Evolutionary conservation across 169 alveolate species (phyloP).

Genomic region (Eimeria necatrix): DNA sequence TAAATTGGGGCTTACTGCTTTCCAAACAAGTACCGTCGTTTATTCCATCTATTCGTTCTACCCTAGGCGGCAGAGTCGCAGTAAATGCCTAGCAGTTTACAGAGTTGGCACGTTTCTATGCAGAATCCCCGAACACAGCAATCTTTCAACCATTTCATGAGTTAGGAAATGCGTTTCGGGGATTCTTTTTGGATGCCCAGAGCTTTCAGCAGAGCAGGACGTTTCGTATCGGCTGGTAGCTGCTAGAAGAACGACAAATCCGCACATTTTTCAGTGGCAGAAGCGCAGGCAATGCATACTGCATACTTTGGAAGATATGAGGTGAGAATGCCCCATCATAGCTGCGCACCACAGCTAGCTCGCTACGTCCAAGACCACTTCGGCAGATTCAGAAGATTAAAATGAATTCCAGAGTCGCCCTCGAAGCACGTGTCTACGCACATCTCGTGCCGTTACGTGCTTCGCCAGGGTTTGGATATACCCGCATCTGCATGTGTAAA

Average conservation of each 20-base stretch:
- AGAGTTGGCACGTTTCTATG: slow-evolving; percentile 67
- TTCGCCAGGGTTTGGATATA: slow-evolving; percentile 36
- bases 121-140: slow-evolving; percentile 63
- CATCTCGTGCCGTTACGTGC: slow-evolving; percentile 55
- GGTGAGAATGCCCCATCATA: no score
- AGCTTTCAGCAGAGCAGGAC: slow-evolving; percentile 32
- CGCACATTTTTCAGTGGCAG: no score
- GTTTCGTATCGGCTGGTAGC: neutral
- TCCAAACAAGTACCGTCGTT: neutral
- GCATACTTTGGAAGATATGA: no score
- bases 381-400: neutral
- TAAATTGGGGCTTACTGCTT: no score
- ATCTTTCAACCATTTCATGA: slow-evolving; percentile 51
- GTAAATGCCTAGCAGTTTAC: slow-evolving; percentile 60
- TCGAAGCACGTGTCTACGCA: slow-evolving; percentile 52
- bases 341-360: no score
- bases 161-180: slow-evolving; percentile 59
- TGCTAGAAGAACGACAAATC: neutral
- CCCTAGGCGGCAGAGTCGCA: neutral
- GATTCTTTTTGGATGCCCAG: slow-evolving; percentile 54
- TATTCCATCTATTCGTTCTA: no score
- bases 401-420: slow-evolving; percentile 8
- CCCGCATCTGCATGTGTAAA: neutral
- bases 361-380: no score
- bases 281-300: no score